These are phyloP conservation scores for Penicillium parvum DNA, from an alignment of 495 filamentous ascomycete genomes.

Conservation along the genomic window DNA sequence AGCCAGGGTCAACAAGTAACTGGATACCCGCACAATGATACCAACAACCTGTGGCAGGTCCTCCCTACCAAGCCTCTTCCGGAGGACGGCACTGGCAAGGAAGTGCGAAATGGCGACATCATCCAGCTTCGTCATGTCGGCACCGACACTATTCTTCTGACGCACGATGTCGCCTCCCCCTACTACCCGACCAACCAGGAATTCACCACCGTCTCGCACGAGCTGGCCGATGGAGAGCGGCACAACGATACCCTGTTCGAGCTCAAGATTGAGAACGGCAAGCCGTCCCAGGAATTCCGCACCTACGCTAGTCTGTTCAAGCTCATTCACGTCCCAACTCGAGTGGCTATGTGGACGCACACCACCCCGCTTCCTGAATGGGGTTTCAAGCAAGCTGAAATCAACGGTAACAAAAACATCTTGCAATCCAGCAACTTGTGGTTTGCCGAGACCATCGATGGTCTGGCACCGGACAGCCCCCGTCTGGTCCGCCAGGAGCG, in stretches of 20 bases:
- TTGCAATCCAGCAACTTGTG: slow-evolving; percentile 87
- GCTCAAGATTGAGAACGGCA: slow-evolving; percentile 82
- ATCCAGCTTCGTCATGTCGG: slow-evolving; percentile 83
- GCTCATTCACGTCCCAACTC: slow-evolving; percentile 84
- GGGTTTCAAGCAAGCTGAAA: slow-evolving; percentile 95
- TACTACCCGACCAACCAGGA: slow-evolving; percentile 98
- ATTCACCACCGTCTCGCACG: slow-evolving; percentile 77
- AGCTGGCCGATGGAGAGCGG: slow-evolving; percentile 70
- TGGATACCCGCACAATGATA: slow-evolving; percentile 95
- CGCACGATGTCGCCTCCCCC: slow-evolving; percentile 98
- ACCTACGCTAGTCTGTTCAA: slow-evolving; percentile 91
- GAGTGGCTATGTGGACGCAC: slow-evolving; percentile 99
- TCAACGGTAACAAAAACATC: slow-evolving; percentile 98
- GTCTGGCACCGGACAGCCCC: slow-evolving; percentile 60
- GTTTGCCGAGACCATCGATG: slow-evolving; percentile 87
- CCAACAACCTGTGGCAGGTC: slow-evolving; percentile 98
- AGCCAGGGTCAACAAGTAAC: slow-evolving; percentile 98
- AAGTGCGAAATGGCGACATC: slow-evolving; percentile 79
- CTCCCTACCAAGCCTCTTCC: slow-evolving; percentile 57
- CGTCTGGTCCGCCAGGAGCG: slow-evolving; percentile 68
- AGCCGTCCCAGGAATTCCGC: slow-evolving; percentile 77
- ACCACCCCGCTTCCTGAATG: slow-evolving; percentile 90
- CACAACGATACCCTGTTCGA: slow-evolving; percentile 92
- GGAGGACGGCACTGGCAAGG: slow-evolving; percentile 50
- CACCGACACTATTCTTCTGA: slow-evolving; percentile 81